Conservation (phyloP, 768 basidiomycete species). For the Coprinopsis strossmayeri region DNA sequence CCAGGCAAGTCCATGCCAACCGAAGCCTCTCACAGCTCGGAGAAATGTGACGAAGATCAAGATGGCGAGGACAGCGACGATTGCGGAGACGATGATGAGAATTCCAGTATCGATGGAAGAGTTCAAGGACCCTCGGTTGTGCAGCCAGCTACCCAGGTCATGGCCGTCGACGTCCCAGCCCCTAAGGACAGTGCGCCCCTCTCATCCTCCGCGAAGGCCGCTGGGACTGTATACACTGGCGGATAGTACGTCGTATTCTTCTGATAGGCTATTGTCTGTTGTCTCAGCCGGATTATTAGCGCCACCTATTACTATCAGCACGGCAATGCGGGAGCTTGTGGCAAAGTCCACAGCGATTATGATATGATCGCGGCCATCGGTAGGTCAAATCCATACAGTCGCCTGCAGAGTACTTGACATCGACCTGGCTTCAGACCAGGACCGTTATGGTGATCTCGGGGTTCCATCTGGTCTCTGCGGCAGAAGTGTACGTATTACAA, state of each 20-base stretch:
- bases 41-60: conserved; percentile 23
- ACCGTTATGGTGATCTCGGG: conserved; percentile 43
- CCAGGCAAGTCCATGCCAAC: neutral
- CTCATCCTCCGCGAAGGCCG: conserved; percentile 10
- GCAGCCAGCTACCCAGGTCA: too few relatives aligned
- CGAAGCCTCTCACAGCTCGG: neutral
- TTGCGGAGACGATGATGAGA: too few relatives aligned
- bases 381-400: conserved; percentile 30
- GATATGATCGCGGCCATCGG: conserved; percentile 61
- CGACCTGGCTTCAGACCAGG: conserved; percentile 41
- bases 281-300: conserved; percentile 23
- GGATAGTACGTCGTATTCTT: conserved; percentile 36
- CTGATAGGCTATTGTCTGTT: conserved; percentile 2
- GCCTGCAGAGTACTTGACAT: too few relatives aligned
- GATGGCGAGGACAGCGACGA: conserved; percentile 12
- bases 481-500: conserved; percentile 53
- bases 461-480: conserved; percentile 58
- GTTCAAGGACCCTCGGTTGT: too few relatives aligned
- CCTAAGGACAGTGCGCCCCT: too few relatives aligned
- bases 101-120: too few relatives aligned
- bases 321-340: conserved; percentile 78
- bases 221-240: conserved; percentile 23
- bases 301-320: conserved; percentile 68
- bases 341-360: conserved; percentile 47
- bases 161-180: too few relatives aligned